phyloP scores from a whole-genome alignment of 2,329 filamentous ascomycete species.

The Curvularia verruculosa region DNA sequence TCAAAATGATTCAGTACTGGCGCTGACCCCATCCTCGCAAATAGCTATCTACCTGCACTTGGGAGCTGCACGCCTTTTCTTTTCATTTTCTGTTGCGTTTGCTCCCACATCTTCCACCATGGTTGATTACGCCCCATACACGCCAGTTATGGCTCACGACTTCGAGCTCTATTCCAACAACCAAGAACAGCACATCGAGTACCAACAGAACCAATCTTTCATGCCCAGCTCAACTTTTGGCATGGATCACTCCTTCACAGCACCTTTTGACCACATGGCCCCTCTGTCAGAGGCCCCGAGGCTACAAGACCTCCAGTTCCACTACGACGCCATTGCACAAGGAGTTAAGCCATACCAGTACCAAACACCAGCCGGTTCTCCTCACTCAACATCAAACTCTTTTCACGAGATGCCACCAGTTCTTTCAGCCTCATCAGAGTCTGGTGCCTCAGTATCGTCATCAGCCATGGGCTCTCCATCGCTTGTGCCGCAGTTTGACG shows the following conservation, averaged over 20 bases:
- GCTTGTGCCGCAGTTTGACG: slow-evolving; percentile 65
- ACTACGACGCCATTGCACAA: slow-evolving; percentile 45
- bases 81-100: slow-evolving; percentile 11
- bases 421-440: slow-evolving; percentile 58
- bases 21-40: slow-evolving; percentile 36
- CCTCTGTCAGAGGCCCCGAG: slow-evolving; percentile 41
- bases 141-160: slow-evolving; percentile 44
- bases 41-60: slow-evolving; percentile 26
- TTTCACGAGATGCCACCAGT: slow-evolving; percentile 56
- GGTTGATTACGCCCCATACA: slow-evolving; percentile 45
- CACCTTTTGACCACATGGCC: slow-evolving; percentile 44
- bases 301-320: slow-evolving; percentile 46
- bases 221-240: slow-evolving; percentile 35
- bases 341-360: slow-evolving; percentile 47
- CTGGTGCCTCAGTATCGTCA: slow-evolving; percentile 58
- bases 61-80: slow-evolving; percentile 17
- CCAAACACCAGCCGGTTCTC: slow-evolving; percentile 51
- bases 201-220: slow-evolving; percentile 38
- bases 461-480: slow-evolving; percentile 60
- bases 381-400: slow-evolving; percentile 53
- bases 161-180: slow-evolving; percentile 48
- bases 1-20: slow-evolving; percentile 26
- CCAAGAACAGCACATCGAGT: slow-evolving; percentile 43
- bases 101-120: slow-evolving; percentile 32
- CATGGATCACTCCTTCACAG: slow-evolving; percentile 48